phyloP scores from a whole-genome alignment of 345 rosid genomes.

The Citrus maxima region DNA sequence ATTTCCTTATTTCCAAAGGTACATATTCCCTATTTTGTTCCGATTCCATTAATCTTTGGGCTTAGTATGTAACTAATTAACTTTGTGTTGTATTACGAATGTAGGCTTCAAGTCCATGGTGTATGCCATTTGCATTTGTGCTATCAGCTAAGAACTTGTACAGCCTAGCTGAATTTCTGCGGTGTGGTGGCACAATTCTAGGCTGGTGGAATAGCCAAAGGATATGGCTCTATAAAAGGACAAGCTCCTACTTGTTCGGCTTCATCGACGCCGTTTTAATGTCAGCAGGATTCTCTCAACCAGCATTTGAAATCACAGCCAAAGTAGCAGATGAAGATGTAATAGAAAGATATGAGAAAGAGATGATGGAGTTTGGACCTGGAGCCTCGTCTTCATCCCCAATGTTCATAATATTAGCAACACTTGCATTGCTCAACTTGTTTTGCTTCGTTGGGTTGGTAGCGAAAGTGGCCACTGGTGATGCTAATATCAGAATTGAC shows the following conservation, averaged over 20 bases:
- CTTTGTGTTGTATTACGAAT: not conserved
- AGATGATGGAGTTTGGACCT: conserved; percentile 77
- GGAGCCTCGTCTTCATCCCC: conserved; percentile 59
- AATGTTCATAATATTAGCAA: conserved; percentile 54
- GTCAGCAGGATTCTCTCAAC: conserved; percentile 39
- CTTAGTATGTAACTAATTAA: not conserved
- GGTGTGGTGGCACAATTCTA: conserved; percentile 51
- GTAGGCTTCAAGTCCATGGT: conserved; percentile 61
- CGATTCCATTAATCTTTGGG: not conserved
- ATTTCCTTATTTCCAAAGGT: conserved; percentile 72
- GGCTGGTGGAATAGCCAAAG: conserved; percentile 85
- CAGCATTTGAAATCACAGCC: conserved; percentile 54
- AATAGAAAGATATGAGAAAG: conserved; percentile 40
- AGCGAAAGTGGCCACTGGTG: conserved; percentile 5
- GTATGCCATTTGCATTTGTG: conserved; percentile 53
- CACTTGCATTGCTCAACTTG: conserved; percentile 58
- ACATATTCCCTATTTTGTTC: not conserved
- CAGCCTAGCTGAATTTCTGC: conserved; percentile 50
- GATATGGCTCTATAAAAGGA: conserved; percentile 72
- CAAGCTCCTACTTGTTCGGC: conserved; percentile 64
- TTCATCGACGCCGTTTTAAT: conserved; percentile 42
- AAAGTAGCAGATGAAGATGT: conserved; percentile 68
- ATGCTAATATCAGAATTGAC: not conserved
- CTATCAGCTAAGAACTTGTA: conserved; percentile 24
- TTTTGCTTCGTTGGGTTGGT: conserved; percentile 34